Evolutionary conservation across 176 grass and related monocot species (phyloP).

Genomic region (Carex cristatella): DNA sequence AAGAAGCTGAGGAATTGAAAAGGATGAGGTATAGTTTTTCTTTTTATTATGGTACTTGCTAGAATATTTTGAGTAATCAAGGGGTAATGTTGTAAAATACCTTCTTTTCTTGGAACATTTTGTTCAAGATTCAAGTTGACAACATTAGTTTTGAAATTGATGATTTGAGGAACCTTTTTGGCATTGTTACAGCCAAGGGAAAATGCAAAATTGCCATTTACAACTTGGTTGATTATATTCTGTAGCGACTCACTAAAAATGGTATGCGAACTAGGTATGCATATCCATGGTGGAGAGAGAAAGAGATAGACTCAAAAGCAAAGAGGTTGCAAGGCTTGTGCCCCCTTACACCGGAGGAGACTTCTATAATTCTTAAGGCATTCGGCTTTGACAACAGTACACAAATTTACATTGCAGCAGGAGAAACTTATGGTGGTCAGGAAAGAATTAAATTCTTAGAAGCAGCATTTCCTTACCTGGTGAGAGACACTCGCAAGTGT

Average conservation of each 20-base stretch:
- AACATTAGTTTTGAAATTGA: background rate
- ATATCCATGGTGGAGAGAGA: constrained; percentile 99
- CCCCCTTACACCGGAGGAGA: constrained; percentile 88
- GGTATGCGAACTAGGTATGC: constrained; percentile 54
- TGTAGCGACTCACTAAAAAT: constrained; percentile 14
- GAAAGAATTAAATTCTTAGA: constrained; percentile 57
- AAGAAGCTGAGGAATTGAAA: constrained; percentile 86
- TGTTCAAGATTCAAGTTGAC: background rate
- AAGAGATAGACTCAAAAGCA: constrained; percentile 70
- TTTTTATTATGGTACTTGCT: background rate
- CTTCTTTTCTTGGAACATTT: background rate
- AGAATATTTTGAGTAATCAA: background rate
- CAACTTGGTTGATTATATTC: background rate
- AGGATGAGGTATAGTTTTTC: constrained; percentile 61
- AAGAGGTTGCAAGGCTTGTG: constrained; percentile 87
- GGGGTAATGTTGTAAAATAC: background rate
- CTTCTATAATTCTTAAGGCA: constrained; percentile 66
- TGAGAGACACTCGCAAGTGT: constrained; percentile 20
- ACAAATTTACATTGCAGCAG: constrained; percentile 72
- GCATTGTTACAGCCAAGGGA: background rate
- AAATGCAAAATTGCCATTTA: background rate
- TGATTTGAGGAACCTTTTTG: background rate
- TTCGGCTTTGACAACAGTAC: constrained; percentile 63
- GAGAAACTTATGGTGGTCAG: constrained; percentile 83
- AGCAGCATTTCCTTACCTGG: constrained; percentile 66